These are phyloP conservation scores for Coemansia sp. DNA, from an alignment of 192 early-diverging fungal genomes.

Conservation along the genomic window DNA sequence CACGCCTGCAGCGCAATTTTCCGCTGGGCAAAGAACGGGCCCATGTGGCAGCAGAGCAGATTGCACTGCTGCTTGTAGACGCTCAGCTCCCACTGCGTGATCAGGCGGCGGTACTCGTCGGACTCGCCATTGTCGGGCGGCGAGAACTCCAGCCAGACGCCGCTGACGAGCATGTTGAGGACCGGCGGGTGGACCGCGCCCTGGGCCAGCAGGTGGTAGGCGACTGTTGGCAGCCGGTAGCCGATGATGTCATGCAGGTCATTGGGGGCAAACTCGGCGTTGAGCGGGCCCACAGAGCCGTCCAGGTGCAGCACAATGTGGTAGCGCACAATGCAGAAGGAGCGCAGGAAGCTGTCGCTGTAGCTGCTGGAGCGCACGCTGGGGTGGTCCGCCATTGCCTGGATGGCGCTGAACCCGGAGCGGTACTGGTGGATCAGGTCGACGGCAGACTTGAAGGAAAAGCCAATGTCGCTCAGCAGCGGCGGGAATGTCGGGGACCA, in stretches of 20 bases:
- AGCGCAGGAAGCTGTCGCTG: conserved; percentile 68
- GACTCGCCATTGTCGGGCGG: conserved; percentile 83
- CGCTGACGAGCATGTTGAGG: conserved; percentile 65
- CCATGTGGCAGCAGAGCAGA: conserved; percentile 57
- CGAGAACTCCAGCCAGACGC: conserved; percentile 64
- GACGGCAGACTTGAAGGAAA: conserved; percentile 68
- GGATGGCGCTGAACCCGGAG: conserved; percentile 71
- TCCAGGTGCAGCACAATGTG: conserved; percentile 71
- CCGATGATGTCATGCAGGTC: conserved; percentile 83
- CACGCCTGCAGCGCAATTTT: conserved; percentile 65
- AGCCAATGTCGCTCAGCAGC: conserved; percentile 56
- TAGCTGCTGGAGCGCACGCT: conserved; percentile 60
- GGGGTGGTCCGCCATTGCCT: conserved; percentile 60
- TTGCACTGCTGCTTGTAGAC: conserved; percentile 61
- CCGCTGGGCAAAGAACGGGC: conserved; percentile 64
- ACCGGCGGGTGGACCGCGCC: conserved; percentile 64
- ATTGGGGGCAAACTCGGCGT: conserved; percentile 59
- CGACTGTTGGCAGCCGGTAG: conserved; percentile 66
- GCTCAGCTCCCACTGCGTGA: conserved; percentile 56
- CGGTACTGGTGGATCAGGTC: conserved; percentile 65
- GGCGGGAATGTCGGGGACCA: conserved; percentile 71
- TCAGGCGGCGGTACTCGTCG: conserved; percentile 64
- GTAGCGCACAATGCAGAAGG: conserved; percentile 67
- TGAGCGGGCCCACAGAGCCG: conserved; percentile 67
- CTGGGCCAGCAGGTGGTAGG: conserved; percentile 67